These are phyloP conservation scores for Huntiella decipiens DNA, from an alignment of 2,329 filamentous ascomycete species.

Conservation along the genomic window DNA sequence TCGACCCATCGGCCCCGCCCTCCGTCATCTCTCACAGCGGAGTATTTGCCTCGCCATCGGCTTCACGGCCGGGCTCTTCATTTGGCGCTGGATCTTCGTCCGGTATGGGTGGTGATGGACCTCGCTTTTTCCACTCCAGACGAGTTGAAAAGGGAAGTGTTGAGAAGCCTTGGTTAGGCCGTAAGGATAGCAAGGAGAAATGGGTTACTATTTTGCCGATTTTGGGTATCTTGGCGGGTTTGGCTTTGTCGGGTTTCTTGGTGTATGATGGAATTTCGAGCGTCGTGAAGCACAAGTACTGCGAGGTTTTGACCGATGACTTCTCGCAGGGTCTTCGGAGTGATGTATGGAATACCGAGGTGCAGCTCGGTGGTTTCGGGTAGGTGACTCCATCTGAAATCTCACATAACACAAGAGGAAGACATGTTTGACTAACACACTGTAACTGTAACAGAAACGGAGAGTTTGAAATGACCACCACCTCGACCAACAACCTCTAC, in stretches of 20 bases:
- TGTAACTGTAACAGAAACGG: constrained; percentile 39
- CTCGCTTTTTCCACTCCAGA: constrained; percentile 52
- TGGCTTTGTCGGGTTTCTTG: constrained; percentile 49
- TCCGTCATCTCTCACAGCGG: constrained; percentile 16
- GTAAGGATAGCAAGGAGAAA: constrained; percentile 59
- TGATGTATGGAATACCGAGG: constrained; percentile 54
- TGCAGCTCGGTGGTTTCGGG: constrained; percentile 59
- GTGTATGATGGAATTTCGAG: constrained; percentile 56
- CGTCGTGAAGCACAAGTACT: constrained; percentile 59
- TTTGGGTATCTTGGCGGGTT: constrained; percentile 48
- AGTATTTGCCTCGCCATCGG: constrained; percentile 27
- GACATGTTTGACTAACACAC: not conserved
- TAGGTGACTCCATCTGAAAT: constrained; percentile 23
- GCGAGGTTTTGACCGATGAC: constrained; percentile 44
- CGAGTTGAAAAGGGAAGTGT: constrained; percentile 53
- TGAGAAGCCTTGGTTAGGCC: constrained; percentile 60
- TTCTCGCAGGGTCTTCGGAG: constrained; percentile 40
- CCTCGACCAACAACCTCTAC: constrained; percentile 53
- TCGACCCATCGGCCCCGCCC: constrained; percentile 18
- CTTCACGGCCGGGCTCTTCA: constrained; percentile 28
- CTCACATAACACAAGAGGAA: not conserved
- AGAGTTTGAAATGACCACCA: constrained; percentile 62
- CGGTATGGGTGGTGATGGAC: constrained; percentile 19
- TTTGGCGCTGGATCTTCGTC: constrained; percentile 25
- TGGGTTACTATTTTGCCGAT: constrained; percentile 70